Conservation (phyloP, 352 stramenopile genomes). For the Phytopythium chamaehyphon region DNA sequence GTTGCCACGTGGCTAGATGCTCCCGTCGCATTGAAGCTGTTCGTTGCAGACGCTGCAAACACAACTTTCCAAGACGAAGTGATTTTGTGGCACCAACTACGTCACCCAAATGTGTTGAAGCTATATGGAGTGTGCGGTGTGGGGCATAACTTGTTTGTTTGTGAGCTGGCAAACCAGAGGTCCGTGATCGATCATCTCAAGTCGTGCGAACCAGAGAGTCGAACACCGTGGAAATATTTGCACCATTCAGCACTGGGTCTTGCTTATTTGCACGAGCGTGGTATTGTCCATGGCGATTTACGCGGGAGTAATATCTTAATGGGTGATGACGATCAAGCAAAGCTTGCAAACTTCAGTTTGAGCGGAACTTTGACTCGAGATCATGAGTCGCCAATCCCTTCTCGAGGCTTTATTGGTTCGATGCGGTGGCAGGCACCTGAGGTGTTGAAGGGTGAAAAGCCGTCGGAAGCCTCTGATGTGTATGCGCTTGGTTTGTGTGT, state of each 20-base stretch:
- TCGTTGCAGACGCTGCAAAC: background rate
- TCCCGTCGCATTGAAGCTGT: slow-evolving; percentile 9
- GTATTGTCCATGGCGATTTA: slow-evolving; percentile 20
- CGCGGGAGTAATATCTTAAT: slow-evolving; percentile 27
- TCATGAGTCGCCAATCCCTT: slow-evolving; percentile 13
- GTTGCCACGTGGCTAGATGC: slow-evolving; percentile 12
- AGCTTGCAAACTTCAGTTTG: slow-evolving; percentile 24
- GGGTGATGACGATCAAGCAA: slow-evolving; percentile 11
- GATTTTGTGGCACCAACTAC: slow-evolving; percentile 5
- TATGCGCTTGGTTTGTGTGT: slow-evolving; percentile 2
- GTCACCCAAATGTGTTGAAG: background rate
- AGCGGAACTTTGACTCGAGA: slow-evolving; percentile 1
- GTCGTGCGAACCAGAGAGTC: background rate
- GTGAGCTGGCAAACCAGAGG: slow-evolving; percentile 15
- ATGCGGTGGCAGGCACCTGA: background rate
- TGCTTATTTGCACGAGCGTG: slow-evolving; percentile 22
- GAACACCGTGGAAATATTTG: slow-evolving; percentile 15
- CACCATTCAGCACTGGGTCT: slow-evolving; percentile 20
- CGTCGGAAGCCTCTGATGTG: background rate
- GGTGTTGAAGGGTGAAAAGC: background rate
- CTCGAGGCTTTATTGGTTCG: slow-evolving; percentile 3
- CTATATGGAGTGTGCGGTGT: background rate
- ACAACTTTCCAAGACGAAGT: slow-evolving; percentile 7
- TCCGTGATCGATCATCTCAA: slow-evolving; percentile 17
- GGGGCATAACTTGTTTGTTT: slow-evolving; percentile 14